These are phyloP conservation scores for Nicotiana tomentosiformis DNA, from an alignment of 257 asterid genomes.

Conservation along the genomic window DNA sequence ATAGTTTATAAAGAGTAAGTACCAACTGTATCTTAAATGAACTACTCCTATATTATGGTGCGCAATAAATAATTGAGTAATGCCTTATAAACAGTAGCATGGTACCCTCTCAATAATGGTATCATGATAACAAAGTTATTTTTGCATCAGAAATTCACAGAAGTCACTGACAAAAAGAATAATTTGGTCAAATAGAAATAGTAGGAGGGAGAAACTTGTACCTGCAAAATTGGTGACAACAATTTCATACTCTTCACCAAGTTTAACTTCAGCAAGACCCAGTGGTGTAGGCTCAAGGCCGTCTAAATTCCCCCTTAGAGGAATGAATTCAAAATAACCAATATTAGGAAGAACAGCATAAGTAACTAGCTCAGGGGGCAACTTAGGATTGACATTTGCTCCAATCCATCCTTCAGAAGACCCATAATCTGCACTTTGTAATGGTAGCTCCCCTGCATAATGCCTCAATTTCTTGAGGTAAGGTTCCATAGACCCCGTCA, in stretches of 20 bases:
- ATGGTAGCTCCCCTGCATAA: slow-evolving; percentile 70
- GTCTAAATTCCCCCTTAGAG: slow-evolving; percentile 29
- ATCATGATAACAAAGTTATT: not conserved
- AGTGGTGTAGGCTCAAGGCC: slow-evolving; percentile 42
- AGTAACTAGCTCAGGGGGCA: slow-evolving; percentile 69
- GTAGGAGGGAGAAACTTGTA: slow-evolving; percentile 3
- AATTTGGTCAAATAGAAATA: not conserved
- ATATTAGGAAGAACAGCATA: slow-evolving; percentile 80
- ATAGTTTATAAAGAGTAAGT: not conserved
- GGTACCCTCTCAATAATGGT: not conserved
- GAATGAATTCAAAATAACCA: slow-evolving; percentile 83
- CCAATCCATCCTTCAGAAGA: slow-evolving; percentile 98
- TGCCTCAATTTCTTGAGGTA: slow-evolving; percentile 77
- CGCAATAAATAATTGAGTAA: not conserved
- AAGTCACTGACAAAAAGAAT: not conserved
- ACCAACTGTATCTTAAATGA: not conserved
- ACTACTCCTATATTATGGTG: not conserved
- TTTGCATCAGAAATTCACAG: not conserved
- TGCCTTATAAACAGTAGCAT: not conserved
- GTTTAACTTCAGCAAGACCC: slow-evolving; percentile 62
- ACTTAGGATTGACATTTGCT: slow-evolving; percentile 62
- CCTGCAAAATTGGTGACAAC: slow-evolving; percentile 82
- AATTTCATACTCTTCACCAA: slow-evolving; percentile 79
- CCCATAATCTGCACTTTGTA: slow-evolving; percentile 86
- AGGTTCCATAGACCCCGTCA: slow-evolving; percentile 98